A percentile compares a stretch with the other conserved stretches of the same genome.
phyloP scores from a whole-genome alignment of 2,329 filamentous ascomycete species.

The Endothia cerciana region DNA sequence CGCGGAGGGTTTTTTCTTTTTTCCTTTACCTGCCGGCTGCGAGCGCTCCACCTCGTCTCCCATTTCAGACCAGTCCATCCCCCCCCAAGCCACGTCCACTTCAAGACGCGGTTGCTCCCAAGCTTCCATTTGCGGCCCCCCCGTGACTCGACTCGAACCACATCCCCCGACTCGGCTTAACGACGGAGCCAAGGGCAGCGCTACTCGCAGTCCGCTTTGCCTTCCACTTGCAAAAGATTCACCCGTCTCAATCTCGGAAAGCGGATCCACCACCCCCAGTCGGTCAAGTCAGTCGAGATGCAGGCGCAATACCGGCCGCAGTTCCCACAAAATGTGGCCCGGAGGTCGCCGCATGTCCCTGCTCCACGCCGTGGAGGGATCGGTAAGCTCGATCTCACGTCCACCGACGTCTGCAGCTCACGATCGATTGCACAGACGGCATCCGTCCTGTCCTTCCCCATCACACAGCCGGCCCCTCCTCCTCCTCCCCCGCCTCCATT shows the following conservation, averaged over 20 bases:
- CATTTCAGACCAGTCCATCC: not conserved
- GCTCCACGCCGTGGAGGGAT: slow-evolving; percentile 57
- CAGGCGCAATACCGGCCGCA: slow-evolving; percentile 55
- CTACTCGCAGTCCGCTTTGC: not conserved
- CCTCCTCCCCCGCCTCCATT: no score
- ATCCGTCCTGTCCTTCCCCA: not conserved
- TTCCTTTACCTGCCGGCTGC: not conserved
- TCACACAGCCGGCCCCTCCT: not conserved
- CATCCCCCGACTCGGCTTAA: slow-evolving; percentile 1
- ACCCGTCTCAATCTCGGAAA: slow-evolving; percentile 13
- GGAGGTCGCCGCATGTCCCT: slow-evolving; percentile 52
- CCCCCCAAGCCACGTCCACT: slow-evolving; percentile 2
- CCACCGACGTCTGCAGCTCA: not conserved
- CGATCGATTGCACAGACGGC: slow-evolving; percentile 13
- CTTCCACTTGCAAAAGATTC: not conserved
- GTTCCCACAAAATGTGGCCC: slow-evolving; percentile 55
- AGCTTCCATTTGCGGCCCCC: not conserved
- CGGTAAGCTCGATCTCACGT: slow-evolving; percentile 41
- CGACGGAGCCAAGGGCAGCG: not conserved
- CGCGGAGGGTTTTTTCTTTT: not conserved
- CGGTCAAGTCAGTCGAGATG: slow-evolving; percentile 44
- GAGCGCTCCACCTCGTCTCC: not conserved
- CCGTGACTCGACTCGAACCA: not conserved
- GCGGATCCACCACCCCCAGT: slow-evolving; percentile 13
- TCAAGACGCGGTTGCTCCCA: slow-evolving; percentile 3